Evolutionary conservation across 2,329 filamentous ascomycete genomes (phyloP).

Genomic region (Coniochaeta pulveracea): DNA sequence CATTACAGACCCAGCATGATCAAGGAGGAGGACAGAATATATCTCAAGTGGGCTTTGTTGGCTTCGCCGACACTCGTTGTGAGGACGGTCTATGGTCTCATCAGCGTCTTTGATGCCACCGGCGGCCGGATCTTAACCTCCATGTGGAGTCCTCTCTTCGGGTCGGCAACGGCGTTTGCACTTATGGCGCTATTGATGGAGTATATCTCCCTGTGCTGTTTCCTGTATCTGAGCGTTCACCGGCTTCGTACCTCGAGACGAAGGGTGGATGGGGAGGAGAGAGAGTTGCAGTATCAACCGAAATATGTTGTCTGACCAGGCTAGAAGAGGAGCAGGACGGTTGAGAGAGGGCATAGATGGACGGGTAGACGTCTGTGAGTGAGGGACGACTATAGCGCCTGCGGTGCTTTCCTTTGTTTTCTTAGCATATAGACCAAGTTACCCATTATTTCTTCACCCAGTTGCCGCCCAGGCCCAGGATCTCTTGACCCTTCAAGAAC

Average conservation of each 20-base stretch:
- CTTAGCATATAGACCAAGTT: too few relatives aligned
- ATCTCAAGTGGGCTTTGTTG: not conserved
- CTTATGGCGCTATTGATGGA: not conserved
- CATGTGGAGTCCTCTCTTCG: not conserved
- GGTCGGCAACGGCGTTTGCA: not conserved
- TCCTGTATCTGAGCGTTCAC: not conserved
- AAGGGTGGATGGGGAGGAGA: too few relatives aligned
- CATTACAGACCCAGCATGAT: not conserved
- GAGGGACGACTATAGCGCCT: too few relatives aligned
- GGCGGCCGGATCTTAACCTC: not conserved
- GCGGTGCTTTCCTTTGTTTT: too few relatives aligned
- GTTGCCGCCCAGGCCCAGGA: conserved; percentile 11
- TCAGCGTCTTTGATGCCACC: not conserved
- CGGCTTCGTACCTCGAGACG: too few relatives aligned
- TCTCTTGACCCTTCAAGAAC: conserved; percentile 11
- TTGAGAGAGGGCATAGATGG: too few relatives aligned
- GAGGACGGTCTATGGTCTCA: not conserved
- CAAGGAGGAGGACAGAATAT: not conserved
- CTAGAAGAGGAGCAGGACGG: too few relatives aligned
- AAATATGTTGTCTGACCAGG: too few relatives aligned
- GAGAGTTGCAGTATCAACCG: too few relatives aligned
- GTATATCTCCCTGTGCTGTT: not conserved
- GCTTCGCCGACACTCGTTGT: not conserved
- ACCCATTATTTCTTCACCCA: too few relatives aligned
- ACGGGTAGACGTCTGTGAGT: too few relatives aligned